These are phyloP conservation scores for Zygosaccharomyces sapae DNA, from an alignment of 1,139 yeast genomes.

Conservation along the genomic window DNA sequence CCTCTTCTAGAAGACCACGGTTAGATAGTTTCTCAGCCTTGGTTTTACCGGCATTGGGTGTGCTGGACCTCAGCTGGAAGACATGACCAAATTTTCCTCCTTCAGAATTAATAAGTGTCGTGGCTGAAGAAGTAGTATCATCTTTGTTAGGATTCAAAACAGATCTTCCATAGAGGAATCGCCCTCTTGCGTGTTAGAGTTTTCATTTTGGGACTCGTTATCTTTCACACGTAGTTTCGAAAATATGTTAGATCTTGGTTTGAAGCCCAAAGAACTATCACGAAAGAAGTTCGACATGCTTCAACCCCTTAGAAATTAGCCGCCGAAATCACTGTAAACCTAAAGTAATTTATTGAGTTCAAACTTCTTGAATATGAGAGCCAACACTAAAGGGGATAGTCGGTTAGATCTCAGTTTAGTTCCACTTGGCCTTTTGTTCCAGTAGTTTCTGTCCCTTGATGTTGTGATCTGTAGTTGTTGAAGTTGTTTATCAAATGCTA, in stretches of 20 bases:
- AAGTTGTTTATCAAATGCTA: not conserved
- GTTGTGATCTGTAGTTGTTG: slow-evolving; percentile 1
- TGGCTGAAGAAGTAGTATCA: slow-evolving; percentile 18
- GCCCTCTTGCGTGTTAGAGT: slow-evolving; percentile 8
- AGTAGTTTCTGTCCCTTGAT: too few species aligned
- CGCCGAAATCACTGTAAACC: slow-evolving; percentile 26
- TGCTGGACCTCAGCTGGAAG: slow-evolving; percentile 12
- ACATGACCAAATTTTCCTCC: not conserved
- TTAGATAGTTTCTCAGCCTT: not conserved
- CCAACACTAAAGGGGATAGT: not conserved
- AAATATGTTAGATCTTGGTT: slow-evolving; percentile 34
- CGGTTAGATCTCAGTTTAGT: not conserved
- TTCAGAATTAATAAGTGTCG: slow-evolving; percentile 8
- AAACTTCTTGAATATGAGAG: not conserved
- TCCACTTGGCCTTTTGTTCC: not conserved
- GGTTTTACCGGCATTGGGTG: slow-evolving; percentile 11
- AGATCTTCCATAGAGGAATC: slow-evolving; percentile 18
- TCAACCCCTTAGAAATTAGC: slow-evolving; percentile 38
- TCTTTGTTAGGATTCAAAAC: slow-evolving; percentile 8
- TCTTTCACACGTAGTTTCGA: slow-evolving; percentile 28
- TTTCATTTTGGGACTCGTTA: slow-evolving; percentile 7
- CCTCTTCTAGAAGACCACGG: slow-evolving; percentile 19
- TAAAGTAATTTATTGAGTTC: not conserved
- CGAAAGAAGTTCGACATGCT: slow-evolving; percentile 35
- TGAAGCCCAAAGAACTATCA: slow-evolving; percentile 30